Base-by-base conservation (phyloP, 2,329 filamentous ascomycete species). In the Exophiala sideris region DNA sequence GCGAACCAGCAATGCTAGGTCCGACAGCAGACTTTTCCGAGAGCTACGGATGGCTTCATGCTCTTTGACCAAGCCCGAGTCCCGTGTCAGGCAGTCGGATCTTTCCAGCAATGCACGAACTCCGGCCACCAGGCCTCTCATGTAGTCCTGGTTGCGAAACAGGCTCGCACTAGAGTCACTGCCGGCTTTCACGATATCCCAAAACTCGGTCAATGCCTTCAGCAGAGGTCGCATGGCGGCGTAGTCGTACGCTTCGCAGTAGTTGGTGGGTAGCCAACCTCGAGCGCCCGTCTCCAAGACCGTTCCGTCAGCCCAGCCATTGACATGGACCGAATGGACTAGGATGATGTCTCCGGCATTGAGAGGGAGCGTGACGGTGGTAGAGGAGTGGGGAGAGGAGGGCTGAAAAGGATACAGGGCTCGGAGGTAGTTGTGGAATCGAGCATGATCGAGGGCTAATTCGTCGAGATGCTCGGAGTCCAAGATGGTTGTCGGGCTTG, bases 261-360 rank as follows among this genome's bases (percentile, higher is more conserved):
- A 99, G 71, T 99, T 99, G 7, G 94, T 99, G 2, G 94, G 94
- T 56, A 99, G 77, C 94, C 94, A 99, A 59, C 94, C 94, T 63
- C 94, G 82, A 47, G 88, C 87, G 21, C 92, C 92, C 2, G 91
- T 89, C 20, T 87, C 81, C 57, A 99, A 75, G 38, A 96, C 77
- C 1, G 94, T 99, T 48, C 94, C 94, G 70, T 99, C 94, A 32
- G 94, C 94, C 94, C 94, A 99, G 63, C 94, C 94, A 74, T 97
- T 99, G 57, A 90, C 94, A 71, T 99, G 94, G 62, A 97, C 89
- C 3, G 94, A 96, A 71, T 99, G 94, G 18, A 99, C 88, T 54
- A 99, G 75, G 50, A 99, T 87, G 45, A 99, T 83, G 66, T 99
- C 94, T 55, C 94, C 94, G 67, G 94, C 87, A 63, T 89, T 88